Percentiles rank a stretch among this genome's conserved stretches.
phyloP scores from a whole-genome alignment of 2,329 filamentous ascomycete species.

The Ambrosiella cleistominuta region DNA sequence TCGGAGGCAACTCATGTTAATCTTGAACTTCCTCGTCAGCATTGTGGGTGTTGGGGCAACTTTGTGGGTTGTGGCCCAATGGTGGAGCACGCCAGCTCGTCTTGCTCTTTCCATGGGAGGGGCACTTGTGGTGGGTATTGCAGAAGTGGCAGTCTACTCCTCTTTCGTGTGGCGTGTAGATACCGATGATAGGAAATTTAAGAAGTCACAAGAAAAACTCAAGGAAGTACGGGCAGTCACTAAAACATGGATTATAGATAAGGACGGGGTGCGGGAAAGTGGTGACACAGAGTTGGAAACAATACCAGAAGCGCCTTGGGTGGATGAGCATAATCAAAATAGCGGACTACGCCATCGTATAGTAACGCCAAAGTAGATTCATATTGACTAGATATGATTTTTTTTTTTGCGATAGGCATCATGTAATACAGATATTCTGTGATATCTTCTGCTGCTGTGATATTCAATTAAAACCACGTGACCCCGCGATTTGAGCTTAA shows the following conservation, averaged over 20 bases:
- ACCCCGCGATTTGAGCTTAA: slow-evolving; percentile 10
- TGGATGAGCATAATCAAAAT: not conserved
- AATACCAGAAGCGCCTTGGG: not conserved
- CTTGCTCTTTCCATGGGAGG: slow-evolving; percentile 56
- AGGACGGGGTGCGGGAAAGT: slow-evolving; percentile 16
- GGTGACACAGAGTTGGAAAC: not conserved
- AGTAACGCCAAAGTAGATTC: not conserved
- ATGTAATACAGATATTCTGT: not conserved
- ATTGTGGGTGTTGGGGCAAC: slow-evolving; percentile 63
- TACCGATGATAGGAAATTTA: slow-evolving; percentile 48
- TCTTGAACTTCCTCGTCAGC: slow-evolving; percentile 79
- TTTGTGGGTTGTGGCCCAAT: slow-evolving; percentile 59
- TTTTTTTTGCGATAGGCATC: not conserved
- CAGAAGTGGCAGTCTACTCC: slow-evolving; percentile 61
- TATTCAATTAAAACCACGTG: slow-evolving; percentile 9
- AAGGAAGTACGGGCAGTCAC: slow-evolving; percentile 53
- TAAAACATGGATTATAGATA: slow-evolving; percentile 50
- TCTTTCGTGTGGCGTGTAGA: slow-evolving; percentile 56
- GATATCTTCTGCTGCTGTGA: not conserved
- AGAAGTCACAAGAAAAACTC: slow-evolving; percentile 21
- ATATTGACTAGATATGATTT: not conserved
- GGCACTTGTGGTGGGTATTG: slow-evolving; percentile 50
- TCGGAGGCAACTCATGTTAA: slow-evolving; percentile 64
- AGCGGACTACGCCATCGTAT: not conserved
- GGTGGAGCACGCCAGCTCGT: slow-evolving; percentile 56